Evolutionary conservation across 2,329 filamentous ascomycete species (phyloP).

Genomic region (Simplicillium sp.): DNA sequence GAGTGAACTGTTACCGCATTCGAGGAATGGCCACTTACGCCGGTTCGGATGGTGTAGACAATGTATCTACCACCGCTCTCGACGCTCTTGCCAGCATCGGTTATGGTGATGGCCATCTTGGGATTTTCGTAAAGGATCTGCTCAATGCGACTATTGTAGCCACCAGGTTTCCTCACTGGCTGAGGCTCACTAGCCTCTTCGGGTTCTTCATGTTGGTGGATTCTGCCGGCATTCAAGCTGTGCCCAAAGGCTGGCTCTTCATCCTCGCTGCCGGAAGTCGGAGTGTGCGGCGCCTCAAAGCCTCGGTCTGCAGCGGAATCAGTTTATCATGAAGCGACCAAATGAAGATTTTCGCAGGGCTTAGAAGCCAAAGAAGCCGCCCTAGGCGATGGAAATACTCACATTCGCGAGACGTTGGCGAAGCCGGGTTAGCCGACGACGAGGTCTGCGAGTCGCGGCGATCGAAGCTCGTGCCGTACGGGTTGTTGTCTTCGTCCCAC

Average conservation of each 20-base stretch:
- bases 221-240: conserved; percentile 16
- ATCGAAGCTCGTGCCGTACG: conserved; percentile 85
- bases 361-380: too few relatives aligned
- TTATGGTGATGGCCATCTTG: conserved; percentile 81
- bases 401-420: conserved; percentile 49
- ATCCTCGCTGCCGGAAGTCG: conserved; percentile 59
- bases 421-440: conserved; percentile 55
- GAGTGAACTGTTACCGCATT: background rate
- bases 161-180: conserved; percentile 62
- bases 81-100: conserved; percentile 87
- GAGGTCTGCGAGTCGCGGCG: conserved; percentile 72
- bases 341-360: background rate
- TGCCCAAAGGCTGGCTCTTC: conserved; percentile 38
- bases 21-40: conserved; percentile 44
- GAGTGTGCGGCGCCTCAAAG: conserved; percentile 62
- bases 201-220: conserved; percentile 37
- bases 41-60: conserved; percentile 93
- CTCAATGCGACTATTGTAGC: conserved; percentile 91
- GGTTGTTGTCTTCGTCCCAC: conserved; percentile 99
- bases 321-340: background rate
- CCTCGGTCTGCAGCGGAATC: conserved; percentile 16
- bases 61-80: conserved; percentile 92
- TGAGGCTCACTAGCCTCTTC: conserved; percentile 34
- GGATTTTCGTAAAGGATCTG: conserved; percentile 96
- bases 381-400: conserved; percentile 19